Base-by-base conservation (phyloP, 805 yeast genomes). In the Groenewaldozyma salmanticensis region DNA sequence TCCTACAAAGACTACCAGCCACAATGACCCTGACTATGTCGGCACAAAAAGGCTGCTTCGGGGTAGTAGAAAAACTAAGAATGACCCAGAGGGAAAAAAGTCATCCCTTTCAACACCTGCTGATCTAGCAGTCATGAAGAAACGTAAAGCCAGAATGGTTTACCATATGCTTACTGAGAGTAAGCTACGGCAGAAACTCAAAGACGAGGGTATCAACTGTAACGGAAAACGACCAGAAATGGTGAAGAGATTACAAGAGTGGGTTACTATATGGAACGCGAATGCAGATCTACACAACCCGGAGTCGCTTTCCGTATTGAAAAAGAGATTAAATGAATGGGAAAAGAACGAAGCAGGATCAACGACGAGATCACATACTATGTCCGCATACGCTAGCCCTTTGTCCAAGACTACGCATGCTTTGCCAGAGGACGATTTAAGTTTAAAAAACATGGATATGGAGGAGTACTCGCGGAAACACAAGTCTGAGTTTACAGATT, bases 221-320 rank as follows among this genome's bases (percentile, higher is more conserved):
- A 58, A 56, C 6, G 97, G 96, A 0, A 60, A 79, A 1, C 66
- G 84, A 45, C 61, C 61, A 13, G 79, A 74, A 47, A 53, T 87
- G 50, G 88, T 83, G 45, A 61, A 71, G 16, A 62, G 97, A 32
- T 82, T 82, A 54, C 79, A 75, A 46, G 90, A 87, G 49, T 88
- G 77, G 64, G 75, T 81, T 42, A 74, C 78, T 24, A 54, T 86
- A 7, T 81, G 79, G 77, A 88, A 88, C 54, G 79, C 95, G 9
- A 86, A 86, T 53, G 70, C 78, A 33, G 95, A 86, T 54, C 72
- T 87, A 4, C 63, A 72, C 27, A 68, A 66, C 22, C 95, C 95
- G 0, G 73, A 72, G 3, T 60, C 74, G 20, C 77, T 75, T 18
- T 61, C 65, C 31, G 71, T 73, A 4, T 58, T 88, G 37, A 65